Base-by-base conservation (phyloP, 768 basidiomycete species). In the Lentinula detonsa region DNA sequence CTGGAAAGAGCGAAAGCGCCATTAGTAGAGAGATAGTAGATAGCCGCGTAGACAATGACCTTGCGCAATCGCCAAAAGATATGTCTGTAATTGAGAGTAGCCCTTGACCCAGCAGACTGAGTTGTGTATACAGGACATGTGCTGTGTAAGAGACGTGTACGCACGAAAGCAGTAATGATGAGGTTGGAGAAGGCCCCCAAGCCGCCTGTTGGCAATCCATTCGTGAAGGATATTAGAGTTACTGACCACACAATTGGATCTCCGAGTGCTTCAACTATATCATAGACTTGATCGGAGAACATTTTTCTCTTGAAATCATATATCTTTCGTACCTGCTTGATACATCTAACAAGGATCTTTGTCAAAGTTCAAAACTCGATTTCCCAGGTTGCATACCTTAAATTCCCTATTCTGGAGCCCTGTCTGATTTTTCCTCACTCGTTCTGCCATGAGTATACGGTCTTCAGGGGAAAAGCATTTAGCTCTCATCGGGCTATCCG, bases 181-280 rank as follows among this genome's bases (percentile, higher is more conserved):
- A 84, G 77, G 64, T 83, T 82, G n/a, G 77, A 76, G 67, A 81
- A 84, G 2, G 80, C 79, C 13, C 79, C 78, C 35, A 83, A 66
- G 0, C 81, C 80, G 53, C 78, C 77, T 10, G 79, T 78, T 28
- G 79, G 78, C 46, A 82, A 68, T 6, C 76, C 78, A 64, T 80
- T 78, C 13, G 78, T 76, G 62, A 81, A 77, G 2, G 80, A 79
- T n/a, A 80, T 73, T 23, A 82, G 54, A 6, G 75, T 72, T 56
- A 81, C 72, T 6, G 74, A 69, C 78, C 81, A 81, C 7, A 81
- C 78, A 15, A 73, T 76, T 0, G 76, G 74, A 62, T 84, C 82
- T 34, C 65, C 69, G 58, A 80, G 60, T 0, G 77, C 82, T 65
- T 83, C 82, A 59, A 68, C 72, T 76, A 68, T 10, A 45, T 11